A percentile compares a stretch with the other conserved stretches of the same genome.
Evolutionary conservation across 2,329 filamentous ascomycete genomes (phyloP).

Genomic region (Diaporthe vaccinii): DNA sequence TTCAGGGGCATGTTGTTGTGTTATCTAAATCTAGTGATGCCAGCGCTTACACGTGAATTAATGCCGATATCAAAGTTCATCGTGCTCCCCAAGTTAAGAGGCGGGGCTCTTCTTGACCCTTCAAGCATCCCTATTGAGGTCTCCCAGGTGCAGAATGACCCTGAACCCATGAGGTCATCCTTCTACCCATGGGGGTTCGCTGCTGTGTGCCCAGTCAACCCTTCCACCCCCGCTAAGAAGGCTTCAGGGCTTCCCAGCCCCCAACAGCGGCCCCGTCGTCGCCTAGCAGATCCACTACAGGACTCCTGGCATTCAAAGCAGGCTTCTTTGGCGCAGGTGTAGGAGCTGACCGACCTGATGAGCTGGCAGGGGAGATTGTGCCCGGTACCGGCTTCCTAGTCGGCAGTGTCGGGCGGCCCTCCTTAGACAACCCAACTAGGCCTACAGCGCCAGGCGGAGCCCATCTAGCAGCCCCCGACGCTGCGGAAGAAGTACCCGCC

Average conservation of each 20-base stretch:
- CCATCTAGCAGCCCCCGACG: conserved; percentile 30
- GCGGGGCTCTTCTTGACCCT: not conserved
- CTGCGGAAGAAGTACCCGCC: conserved; percentile 32
- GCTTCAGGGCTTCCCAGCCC: conserved; percentile 70
- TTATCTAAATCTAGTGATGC: conserved; percentile 22
- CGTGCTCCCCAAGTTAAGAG: not conserved
- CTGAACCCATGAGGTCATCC: not conserved
- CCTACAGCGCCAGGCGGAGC: conserved; percentile 39
- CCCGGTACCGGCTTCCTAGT: conserved; percentile 39
- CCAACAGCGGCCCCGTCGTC: conserved; percentile 62
- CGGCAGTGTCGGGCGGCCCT: conserved; percentile 43
- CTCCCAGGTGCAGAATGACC: not conserved
- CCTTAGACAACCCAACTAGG: conserved; percentile 39
- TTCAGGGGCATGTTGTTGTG: not conserved
- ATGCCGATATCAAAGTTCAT: not conserved
- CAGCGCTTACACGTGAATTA: not conserved
- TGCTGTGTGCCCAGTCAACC: not conserved
- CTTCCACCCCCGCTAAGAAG: conserved; percentile 45
- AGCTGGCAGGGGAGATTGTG: conserved; percentile 5
- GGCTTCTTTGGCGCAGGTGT: conserved; percentile 44
- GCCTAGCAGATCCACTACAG: conserved; percentile 61
- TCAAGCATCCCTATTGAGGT: not conserved
- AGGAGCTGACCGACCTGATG: conserved; percentile 29
- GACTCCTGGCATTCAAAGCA: conserved; percentile 47
- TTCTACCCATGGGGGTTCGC: no score